Conservation (phyloP, 208 protist genomes). For the Tritrichomonas musculus region DNA sequence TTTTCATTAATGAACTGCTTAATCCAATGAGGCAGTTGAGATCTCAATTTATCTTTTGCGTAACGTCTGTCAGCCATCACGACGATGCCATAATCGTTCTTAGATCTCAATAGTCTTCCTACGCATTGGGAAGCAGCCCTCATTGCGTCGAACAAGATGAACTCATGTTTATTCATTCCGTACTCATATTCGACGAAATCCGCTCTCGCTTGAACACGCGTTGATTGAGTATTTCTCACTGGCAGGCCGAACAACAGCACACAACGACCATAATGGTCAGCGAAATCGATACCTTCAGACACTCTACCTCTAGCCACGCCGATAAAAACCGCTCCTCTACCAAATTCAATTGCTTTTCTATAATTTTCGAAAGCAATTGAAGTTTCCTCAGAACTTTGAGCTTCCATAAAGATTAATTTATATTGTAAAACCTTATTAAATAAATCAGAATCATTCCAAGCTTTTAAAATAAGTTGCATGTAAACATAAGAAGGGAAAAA, state of each 20-base stretch:
- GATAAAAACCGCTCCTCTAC: slow-evolving; percentile 88
- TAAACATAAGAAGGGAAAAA: slow-evolving; percentile 80
- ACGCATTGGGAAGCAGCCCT: slow-evolving; percentile 96
- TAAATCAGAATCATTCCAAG: slow-evolving; percentile 77
- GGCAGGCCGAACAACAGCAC: slow-evolving; percentile 51
- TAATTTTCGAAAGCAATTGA: slow-evolving; percentile 87
- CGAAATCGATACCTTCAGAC: slow-evolving; percentile 96
- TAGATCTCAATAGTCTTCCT: slow-evolving; percentile 93
- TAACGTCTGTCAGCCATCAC: slow-evolving; percentile 92
- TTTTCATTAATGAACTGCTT: neutral
- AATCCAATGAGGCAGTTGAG: slow-evolving; percentile 70
- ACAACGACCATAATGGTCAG: slow-evolving; percentile 48
- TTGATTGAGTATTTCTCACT: slow-evolving; percentile 49
- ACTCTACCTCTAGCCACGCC: slow-evolving; percentile 63
- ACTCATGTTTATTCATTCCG: slow-evolving; percentile 87
- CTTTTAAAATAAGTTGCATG: slow-evolving; percentile 69
- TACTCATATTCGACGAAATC: slow-evolving; percentile 86
- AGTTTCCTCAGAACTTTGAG: slow-evolving; percentile 80
- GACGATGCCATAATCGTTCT: slow-evolving; percentile 98
- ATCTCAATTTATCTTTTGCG: slow-evolving; percentile 77
- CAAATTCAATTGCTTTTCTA: slow-evolving; percentile 47
- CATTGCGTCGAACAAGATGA: slow-evolving; percentile 65
- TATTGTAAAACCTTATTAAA: slow-evolving; percentile 60
- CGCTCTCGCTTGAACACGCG: slow-evolving; percentile 78
- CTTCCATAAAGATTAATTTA: slow-evolving; percentile 97